These are phyloP conservation scores for Claviceps capensis DNA, from an alignment of 2,329 filamentous ascomycete species.

Conservation along the genomic window DNA sequence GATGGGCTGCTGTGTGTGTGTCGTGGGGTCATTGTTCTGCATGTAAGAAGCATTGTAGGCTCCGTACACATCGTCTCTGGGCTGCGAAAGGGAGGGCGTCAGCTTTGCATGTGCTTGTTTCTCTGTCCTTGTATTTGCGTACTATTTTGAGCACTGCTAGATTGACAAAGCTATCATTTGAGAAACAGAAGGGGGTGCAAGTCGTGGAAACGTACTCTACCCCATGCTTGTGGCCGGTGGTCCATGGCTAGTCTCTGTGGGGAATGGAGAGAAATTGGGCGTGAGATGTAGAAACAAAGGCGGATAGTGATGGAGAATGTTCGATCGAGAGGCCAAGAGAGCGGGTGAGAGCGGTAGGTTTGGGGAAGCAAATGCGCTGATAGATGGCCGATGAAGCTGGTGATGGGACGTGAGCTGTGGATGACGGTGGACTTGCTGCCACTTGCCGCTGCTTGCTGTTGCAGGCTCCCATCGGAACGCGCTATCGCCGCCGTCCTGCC, in stretches of 20 bases:
- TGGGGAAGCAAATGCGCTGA: not conserved
- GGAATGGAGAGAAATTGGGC: not conserved
- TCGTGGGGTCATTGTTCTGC: slow-evolving; percentile 53
- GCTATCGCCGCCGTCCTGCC: not conserved
- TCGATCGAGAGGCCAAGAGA: not conserved
- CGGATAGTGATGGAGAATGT: not conserved
- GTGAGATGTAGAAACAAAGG: not conserved
- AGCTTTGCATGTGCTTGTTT: slow-evolving; percentile 3
- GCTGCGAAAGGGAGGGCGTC: slow-evolving; percentile 39
- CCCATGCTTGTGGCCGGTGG: slow-evolving; percentile 60
- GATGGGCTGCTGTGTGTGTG: slow-evolving; percentile 83
- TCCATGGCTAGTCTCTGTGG: slow-evolving; percentile 37
- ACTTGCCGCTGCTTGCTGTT: not conserved
- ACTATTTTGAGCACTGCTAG: not conserved
- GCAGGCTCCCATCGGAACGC: not conserved
- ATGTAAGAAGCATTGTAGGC: slow-evolving; percentile 83
- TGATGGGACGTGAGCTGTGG: slow-evolving; percentile 1
- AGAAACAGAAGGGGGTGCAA: slow-evolving; percentile 7
- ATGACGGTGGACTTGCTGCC: not conserved
- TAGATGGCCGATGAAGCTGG: slow-evolving; percentile 8
- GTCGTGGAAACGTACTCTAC: slow-evolving; percentile 41
- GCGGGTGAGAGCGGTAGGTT: not conserved
- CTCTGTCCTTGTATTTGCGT: slow-evolving; percentile 2
- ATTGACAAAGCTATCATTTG: slow-evolving; percentile 3
- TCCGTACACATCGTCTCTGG: slow-evolving; percentile 93